A percentile compares a stretch with the other conserved stretches of the same genome.
phyloP scores from a whole-genome alignment of 1,284 basidiomycete species.

The Kalmanozyma brasiliensis region DNA sequence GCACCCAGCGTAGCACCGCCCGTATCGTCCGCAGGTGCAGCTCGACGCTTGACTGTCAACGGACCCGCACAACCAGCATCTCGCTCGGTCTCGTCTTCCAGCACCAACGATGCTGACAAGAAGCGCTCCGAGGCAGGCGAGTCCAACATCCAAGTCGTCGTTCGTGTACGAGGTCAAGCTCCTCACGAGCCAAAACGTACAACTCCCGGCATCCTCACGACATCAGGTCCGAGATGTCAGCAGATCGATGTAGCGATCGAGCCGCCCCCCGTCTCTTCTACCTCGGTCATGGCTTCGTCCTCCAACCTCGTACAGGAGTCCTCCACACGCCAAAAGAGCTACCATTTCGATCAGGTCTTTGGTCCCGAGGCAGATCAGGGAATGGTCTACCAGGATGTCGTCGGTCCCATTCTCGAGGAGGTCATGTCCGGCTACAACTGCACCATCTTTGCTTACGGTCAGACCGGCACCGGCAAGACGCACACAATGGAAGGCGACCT shows the following conservation, averaged over 20 bases:
- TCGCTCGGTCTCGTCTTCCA: slow-evolving; percentile 23
- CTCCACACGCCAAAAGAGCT: slow-evolving; percentile 57
- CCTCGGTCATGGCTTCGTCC: slow-evolving; percentile 26
- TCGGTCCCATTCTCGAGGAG: slow-evolving; percentile 89
- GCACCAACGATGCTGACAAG: slow-evolving; percentile 14
- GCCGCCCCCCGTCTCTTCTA: slow-evolving; percentile 44
- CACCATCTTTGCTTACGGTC: slow-evolving; percentile 97
- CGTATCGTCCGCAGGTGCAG: slow-evolving; percentile 33
- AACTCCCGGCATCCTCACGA: slow-evolving; percentile 45
- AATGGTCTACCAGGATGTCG: slow-evolving; percentile 92
- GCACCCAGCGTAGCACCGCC: slow-evolving; percentile 47
- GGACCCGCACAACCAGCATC: slow-evolving; percentile 13
- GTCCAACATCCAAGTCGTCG: slow-evolving; percentile 65
- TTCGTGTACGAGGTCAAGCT: slow-evolving; percentile 57
- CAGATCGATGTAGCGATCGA: slow-evolving; percentile 59
- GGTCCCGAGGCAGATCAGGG: slow-evolving; percentile 97
- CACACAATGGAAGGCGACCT: slow-evolving; percentile 70
- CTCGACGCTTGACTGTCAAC: slow-evolving; percentile 28
- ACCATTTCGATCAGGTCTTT: slow-evolving; percentile 73
- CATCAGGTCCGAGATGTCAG: slow-evolving; percentile 56
- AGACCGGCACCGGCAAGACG: slow-evolving; percentile 99
- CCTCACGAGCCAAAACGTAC: slow-evolving; percentile 39
- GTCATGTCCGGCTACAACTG: slow-evolving; percentile 96
- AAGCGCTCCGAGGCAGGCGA: slow-evolving; percentile 41
- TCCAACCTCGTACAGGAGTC: slow-evolving; percentile 42